phyloP scores from a whole-genome alignment of 129 eudicot species.

The sunflower (Helianthus annuus) region HanXRQr2.0-SUNRISE NC_035445.2:70475805-70476304 shows the following conservation, averaged over 20 bases:
- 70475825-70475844: conserved; percentile 47
- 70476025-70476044: conserved; percentile 46
- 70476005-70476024: conserved; percentile 59
- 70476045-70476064: conserved; percentile 53
- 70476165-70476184: conserved; percentile 71
- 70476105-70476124: conserved; percentile 71
- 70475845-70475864: conserved; percentile 76
- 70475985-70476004: conserved; percentile 92
- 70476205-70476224: conserved; percentile 86
- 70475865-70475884: conserved; percentile 58
- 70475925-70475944: conserved; percentile 46
- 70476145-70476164: conserved; percentile 69
- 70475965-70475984: conserved; percentile 78
- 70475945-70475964: conserved; percentile 60
- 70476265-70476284: conserved; percentile 48
- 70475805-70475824: conserved; percentile 72
- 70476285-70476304: conserved; percentile 89
- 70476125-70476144: conserved; percentile 62
- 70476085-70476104: conserved; percentile 76
- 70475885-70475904: conserved; percentile 94
- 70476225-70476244: conserved; percentile 53
- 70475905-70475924: conserved; percentile 85
- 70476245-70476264: conserved; percentile 62
- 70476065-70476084: conserved; percentile 63
- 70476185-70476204: conserved; percentile 62